Base-by-base conservation (phyloP, 2,329 filamentous ascomycete genomes). In the Ilyonectria destructans region DNA sequence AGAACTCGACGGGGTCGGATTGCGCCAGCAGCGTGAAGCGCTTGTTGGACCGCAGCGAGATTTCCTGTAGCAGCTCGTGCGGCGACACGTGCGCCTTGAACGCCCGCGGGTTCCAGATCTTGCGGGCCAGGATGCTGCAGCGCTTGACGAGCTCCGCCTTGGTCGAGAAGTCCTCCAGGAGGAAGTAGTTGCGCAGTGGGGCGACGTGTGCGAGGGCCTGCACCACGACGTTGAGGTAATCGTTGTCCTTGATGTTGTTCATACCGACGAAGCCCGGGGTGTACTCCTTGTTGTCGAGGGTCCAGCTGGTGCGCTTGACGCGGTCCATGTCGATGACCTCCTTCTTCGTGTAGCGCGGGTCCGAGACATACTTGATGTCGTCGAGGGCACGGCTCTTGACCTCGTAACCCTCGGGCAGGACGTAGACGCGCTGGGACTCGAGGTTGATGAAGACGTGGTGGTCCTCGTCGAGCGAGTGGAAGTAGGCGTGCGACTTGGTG, bases 211-310 rank as follows among this genome's bases (percentile, higher is more conserved):
- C 92, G 43, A 99, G 87, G 7, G 95, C 92, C 81, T 99, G 96
- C 56, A 97, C 92, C 3, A 98, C 89, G 29, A 97, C 96, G 79
- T 99, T 99, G 78, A 98, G 88, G 83, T 99, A 99, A 85, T 99
- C 96, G 83, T 99, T 99, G 66, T 96, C 94, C 82, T 99, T 99
- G 87, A 99, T 98, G 83, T 99, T 99, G 87, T 99, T 99, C 93
- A 99, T 97, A 73, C 96, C 96, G 69, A 99, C 94, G 79, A 95
- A 99, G 6, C 96, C 96, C 21, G 96, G 96, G 72, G 92, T 92
- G 82, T 99, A 99, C 79, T 93, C 90, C 81, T 92, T 93, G 70
- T 94, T 94, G 57, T 87, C 86, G 48, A 98, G 87, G 76, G 97
- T 96, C 88, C 92, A 95, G 51, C 90, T 89, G 19, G 85, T 75